Evolutionary conservation across 306 rosid species (phyloP).

Genomic region (Vigna unguiculata): DNA sequence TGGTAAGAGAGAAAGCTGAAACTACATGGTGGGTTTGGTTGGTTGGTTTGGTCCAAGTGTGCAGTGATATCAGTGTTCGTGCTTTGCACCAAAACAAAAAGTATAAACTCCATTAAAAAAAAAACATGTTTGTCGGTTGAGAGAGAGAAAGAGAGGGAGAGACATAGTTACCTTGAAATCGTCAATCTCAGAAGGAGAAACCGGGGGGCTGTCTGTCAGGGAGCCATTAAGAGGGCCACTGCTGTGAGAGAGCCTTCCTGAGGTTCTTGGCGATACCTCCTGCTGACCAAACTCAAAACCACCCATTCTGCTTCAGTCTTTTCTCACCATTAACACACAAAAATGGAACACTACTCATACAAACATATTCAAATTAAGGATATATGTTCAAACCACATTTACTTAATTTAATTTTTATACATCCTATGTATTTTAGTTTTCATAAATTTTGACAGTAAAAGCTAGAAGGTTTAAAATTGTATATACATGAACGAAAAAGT

Average conservation of each 20-base stretch:
- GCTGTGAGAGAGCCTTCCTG: constrained; percentile 92
- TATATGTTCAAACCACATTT: too few relatives aligned
- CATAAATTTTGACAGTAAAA: too few relatives aligned
- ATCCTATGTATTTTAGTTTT: too few relatives aligned
- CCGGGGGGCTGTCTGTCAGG: constrained; percentile 89
- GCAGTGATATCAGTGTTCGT: constrained; percentile 47
- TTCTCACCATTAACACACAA: background rate
- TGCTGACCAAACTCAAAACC: constrained; percentile 57
- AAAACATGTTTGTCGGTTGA: constrained; percentile 28
- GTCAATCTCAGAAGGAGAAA: constrained; percentile 86
- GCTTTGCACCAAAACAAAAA: constrained; percentile 42
- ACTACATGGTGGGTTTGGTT: constrained; percentile 18
- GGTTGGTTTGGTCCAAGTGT: constrained; percentile 29
- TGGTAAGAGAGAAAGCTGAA: constrained; percentile 80
- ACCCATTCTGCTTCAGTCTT: background rate
- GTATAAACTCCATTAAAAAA: background rate
- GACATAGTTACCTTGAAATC: constrained; percentile 72
- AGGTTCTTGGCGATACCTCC: constrained; percentile 92
- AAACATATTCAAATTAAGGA: background rate
- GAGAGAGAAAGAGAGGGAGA: constrained; percentile 33
- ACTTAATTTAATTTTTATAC: too few relatives aligned
- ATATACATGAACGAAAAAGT: too few relatives aligned
- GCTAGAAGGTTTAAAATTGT: too few relatives aligned
- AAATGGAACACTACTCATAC: background rate
- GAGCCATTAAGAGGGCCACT: constrained; percentile 98